Evolutionary conservation across 2,329 filamentous ascomycete species (phyloP), one percentile per base, ranked within the genome.

Genomic region (Pestalotiopsis sp.): DNA sequence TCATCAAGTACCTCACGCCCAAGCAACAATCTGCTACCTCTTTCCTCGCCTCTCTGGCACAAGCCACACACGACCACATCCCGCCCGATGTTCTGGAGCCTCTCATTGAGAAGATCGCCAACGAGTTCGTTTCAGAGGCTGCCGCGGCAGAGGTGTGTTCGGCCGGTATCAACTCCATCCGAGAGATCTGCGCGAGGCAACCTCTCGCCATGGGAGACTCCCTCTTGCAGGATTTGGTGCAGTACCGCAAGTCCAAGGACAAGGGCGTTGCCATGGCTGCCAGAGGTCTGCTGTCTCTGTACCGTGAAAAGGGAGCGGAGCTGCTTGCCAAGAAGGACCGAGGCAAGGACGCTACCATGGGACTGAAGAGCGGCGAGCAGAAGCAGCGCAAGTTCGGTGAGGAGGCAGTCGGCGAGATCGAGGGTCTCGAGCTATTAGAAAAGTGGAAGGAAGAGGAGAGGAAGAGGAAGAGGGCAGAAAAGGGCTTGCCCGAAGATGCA

Each of bases 211-310:
- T 99, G 93, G 94, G 90, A 65, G 95, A 98, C 72, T 97, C 95
- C 0, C 83, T 99, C n/a, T 83, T 99, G 38, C 95, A 99, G 79
- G 96, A 99, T 84, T 83, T 99, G 66, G 94, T 98, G 11, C 92
- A 96, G 84, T 98, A 99, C 82, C 90, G 93, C 70, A 97, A 97
- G 85, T 97, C 93, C 78, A 99, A 99, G 79, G 96, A 99, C 78
- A 99, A 98, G 84, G 95, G 95, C 69, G 93, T 96, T n/a, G 95
- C 97, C 89, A 98, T 99, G 96, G 96, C 96, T 7, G 94, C 95
- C 14, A 95, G 96, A 79, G 95, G 96, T 72, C 84, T 99, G 6
- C 85, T 99, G 57, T 94, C 93, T 27, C 85, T 99, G 5, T 99
- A 97, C 83, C 87, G 96, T 73, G 95, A 98, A 77, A 92, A 97